These are phyloP conservation scores for Podospora comata DNA, from an alignment of 495 filamentous ascomycete genomes.

Conservation along the genomic window DNA sequence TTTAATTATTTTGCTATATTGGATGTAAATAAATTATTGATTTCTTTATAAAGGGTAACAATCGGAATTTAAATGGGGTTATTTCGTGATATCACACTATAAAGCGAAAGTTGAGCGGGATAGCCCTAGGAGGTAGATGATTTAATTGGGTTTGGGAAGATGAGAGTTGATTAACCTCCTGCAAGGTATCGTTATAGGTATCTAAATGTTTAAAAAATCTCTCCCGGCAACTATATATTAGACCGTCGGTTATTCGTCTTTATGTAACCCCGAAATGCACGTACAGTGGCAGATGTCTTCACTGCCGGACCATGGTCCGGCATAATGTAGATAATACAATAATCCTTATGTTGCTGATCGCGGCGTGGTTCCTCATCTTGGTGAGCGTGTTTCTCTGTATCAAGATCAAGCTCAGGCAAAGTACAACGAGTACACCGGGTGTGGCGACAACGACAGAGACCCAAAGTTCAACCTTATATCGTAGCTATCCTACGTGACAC, in stretches of 20 bases:
- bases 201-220: background rate
- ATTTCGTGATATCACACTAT: too few relatives aligned
- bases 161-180: too few relatives aligned
- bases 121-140: too few relatives aligned
- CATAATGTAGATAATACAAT: constrained; percentile 26
- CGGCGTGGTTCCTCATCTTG: constrained; percentile 62
- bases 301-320: background rate
- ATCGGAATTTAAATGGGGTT: too few relatives aligned
- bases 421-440: constrained; percentile 56
- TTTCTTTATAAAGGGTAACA: background rate
- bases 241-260: background rate
- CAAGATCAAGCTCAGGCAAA: constrained; percentile 63
- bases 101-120: too few relatives aligned
- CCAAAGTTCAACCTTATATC: constrained; percentile 60
- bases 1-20: background rate
- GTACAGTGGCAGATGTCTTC: background rate
- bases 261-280: too few relatives aligned
- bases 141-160: too few relatives aligned
- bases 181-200: too few relatives aligned
- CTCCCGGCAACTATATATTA: background rate
- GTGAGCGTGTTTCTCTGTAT: constrained; percentile 61
- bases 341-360: constrained; percentile 54
- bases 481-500: constrained; percentile 27
- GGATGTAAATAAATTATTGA: background rate
- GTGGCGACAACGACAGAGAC: constrained; percentile 63